These are phyloP conservation scores for Penicillium hordei DNA, from an alignment of 2,329 filamentous ascomycete genomes.

Conservation along the genomic window DNA sequence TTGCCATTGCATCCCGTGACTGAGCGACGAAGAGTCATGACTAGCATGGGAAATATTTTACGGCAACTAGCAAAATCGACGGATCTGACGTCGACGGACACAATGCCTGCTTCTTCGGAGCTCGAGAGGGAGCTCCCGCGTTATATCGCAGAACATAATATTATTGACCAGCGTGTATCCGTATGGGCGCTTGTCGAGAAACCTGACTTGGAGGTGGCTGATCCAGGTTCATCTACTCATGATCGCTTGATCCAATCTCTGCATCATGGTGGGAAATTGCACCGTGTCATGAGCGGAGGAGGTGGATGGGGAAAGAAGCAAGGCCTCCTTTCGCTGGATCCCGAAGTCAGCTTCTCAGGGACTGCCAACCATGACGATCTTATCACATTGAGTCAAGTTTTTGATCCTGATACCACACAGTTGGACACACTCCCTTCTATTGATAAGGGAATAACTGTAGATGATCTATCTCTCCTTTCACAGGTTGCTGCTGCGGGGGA, in stretches of 20 bases:
- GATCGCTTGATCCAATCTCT: slow-evolving; percentile 30
- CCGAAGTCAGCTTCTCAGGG: slow-evolving; percentile 36
- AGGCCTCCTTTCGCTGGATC: slow-evolving; percentile 44
- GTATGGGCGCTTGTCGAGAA: slow-evolving; percentile 45
- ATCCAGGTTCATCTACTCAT: slow-evolving; percentile 14
- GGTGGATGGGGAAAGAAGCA: slow-evolving; percentile 50
- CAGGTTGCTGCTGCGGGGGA: slow-evolving; percentile 41
- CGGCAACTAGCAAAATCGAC: slow-evolving; percentile 40
- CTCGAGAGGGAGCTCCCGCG: slow-evolving; percentile 43
- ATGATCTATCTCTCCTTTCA: slow-evolving; percentile 40
- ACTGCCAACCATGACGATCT: slow-evolving; percentile 16
- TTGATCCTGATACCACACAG: slow-evolving; percentile 15
- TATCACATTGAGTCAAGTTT: slow-evolving; percentile 26
- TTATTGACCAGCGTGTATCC: slow-evolving; percentile 40
- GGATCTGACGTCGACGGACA: slow-evolving; percentile 26
- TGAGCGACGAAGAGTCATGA: slow-evolving; percentile 38
- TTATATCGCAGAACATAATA: slow-evolving; percentile 40
- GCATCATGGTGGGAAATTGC: slow-evolving; percentile 37
- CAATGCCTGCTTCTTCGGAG: slow-evolving; percentile 44
- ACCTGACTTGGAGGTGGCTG: slow-evolving; percentile 16
- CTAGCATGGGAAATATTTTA: slow-evolving; percentile 47
- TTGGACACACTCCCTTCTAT: slow-evolving; percentile 22
- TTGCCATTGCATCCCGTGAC: slow-evolving; percentile 41
- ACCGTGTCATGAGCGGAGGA: slow-evolving; percentile 46
- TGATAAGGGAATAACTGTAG: slow-evolving; percentile 24